Conservation (phyloP, 2,329 filamentous ascomycete species). For the Botrytis aclada region DNA sequence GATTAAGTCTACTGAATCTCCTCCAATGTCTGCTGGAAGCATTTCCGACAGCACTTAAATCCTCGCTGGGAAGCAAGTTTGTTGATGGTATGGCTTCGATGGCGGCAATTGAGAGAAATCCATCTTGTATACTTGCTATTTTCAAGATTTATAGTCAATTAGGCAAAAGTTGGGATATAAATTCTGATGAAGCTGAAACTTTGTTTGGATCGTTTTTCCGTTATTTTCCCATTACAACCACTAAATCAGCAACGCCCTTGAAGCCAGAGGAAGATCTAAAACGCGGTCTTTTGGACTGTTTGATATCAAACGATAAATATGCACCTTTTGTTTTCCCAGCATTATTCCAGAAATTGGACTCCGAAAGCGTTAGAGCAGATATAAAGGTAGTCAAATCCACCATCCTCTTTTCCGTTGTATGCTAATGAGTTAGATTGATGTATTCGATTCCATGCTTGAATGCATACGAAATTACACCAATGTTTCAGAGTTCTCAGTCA, state of each 20-base stretch:
- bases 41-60: conserved; percentile 22
- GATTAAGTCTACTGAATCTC: conserved; percentile 28
- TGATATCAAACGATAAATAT: conserved; percentile 31
- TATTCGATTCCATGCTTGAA: conserved; percentile 28
- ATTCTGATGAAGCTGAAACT: conserved; percentile 19
- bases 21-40: conserved; percentile 26
- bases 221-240: conserved; percentile 36
- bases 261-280: conserved; percentile 27
- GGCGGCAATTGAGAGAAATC: conserved; percentile 33
- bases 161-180: conserved; percentile 26
- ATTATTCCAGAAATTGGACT: conserved; percentile 31
- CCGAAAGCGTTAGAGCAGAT: conserved; percentile 30
- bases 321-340: conserved; percentile 29
- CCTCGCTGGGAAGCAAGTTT: conserved; percentile 25
- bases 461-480: conserved; percentile 28
- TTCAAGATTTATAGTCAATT: conserved; percentile 32
- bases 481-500: conserved; percentile 27
- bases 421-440: conserved; percentile 33
- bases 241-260: conserved; percentile 16
- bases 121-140: conserved; percentile 30
- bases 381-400: conserved; percentile 31
- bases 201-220: conserved; percentile 34
- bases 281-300: conserved; percentile 30
- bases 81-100: conserved; percentile 30
- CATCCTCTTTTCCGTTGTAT: neutral